A percentile compares a stretch with the other conserved stretches of the same genome.
These are phyloP conservation scores for Termitomyces sp. DNA, from an alignment of 768 basidiomycete species.

Conservation along the genomic window DNA sequence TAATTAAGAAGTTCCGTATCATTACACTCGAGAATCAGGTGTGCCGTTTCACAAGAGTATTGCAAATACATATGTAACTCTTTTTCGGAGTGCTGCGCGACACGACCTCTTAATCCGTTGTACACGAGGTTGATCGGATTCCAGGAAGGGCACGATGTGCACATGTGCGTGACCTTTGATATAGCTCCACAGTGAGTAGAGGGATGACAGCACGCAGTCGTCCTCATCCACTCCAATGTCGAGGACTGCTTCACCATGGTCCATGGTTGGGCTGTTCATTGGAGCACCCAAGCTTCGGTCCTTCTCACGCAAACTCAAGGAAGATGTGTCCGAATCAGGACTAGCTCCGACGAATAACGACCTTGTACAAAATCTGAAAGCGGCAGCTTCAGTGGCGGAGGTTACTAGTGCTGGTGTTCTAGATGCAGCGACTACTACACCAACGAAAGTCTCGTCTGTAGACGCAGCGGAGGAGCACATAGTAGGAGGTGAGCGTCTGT, in stretches of 20 bases:
- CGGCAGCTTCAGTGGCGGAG: not conserved
- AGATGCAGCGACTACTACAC: not conserved
- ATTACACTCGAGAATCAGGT: not conserved
- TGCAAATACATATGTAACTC: not conserved
- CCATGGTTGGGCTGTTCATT: constrained; percentile 13
- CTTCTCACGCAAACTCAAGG: not conserved
- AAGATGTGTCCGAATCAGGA: not conserved
- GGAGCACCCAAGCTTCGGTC: constrained; percentile 9
- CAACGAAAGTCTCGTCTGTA: too few relatives aligned
- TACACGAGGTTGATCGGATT: not conserved
- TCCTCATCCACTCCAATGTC: constrained; percentile 3
- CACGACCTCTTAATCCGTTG: not conserved
- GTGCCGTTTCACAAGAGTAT: not conserved
- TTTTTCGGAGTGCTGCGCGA: not conserved
- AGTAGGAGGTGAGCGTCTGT: not conserved
- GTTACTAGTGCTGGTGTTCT: not conserved
- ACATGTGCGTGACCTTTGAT: not conserved
- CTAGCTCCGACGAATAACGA: not conserved
- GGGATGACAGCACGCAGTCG: not conserved
- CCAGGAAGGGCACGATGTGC: not conserved
- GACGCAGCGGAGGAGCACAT: not conserved
- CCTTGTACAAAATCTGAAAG: not conserved
- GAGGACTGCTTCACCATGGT: constrained; percentile 10
- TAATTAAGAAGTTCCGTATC: not conserved
- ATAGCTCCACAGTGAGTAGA: not conserved